Conservation (phyloP, 192 early-diverging fungal genomes). For the Phycomyces blakesleeanus region DNA sequence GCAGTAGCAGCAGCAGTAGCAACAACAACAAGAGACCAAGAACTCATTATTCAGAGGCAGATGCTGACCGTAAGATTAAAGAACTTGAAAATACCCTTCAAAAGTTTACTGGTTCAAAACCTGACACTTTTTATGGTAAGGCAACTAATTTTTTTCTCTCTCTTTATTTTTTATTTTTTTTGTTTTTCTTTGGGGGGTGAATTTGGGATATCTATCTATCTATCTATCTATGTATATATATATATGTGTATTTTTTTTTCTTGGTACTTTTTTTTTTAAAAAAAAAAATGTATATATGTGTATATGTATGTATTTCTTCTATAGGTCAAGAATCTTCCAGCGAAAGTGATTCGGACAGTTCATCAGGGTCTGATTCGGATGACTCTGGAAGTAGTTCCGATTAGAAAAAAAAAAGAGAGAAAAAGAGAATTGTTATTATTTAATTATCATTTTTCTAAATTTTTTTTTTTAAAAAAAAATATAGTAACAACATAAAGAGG, state of each 20-base stretch:
- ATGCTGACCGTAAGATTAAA: slow-evolving; percentile 41
- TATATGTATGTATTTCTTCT: slow-evolving; percentile 31
- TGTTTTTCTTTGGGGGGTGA: too few species aligned
- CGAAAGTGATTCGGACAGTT: slow-evolving; percentile 50
- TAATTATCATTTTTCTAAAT: too few species aligned
- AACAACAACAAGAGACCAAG: slow-evolving; percentile 44
- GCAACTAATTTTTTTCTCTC: slow-evolving; percentile 2
- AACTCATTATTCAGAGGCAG: slow-evolving; percentile 41
- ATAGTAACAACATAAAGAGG: neutral
- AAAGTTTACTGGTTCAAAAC: slow-evolving; percentile 41
- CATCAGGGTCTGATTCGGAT: slow-evolving; percentile 73
- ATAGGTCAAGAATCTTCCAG: slow-evolving; percentile 41
- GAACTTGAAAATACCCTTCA: slow-evolving; percentile 44
- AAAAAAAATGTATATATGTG: too few species aligned
- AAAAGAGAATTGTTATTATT: neutral
- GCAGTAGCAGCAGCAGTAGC: too few species aligned
- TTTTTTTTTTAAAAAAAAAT: too few species aligned
- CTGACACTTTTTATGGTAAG: slow-evolving; percentile 22
- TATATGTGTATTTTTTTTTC: neutral
- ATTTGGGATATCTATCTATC: too few species aligned
- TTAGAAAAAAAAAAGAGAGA: slow-evolving; percentile 38
- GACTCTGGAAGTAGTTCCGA: slow-evolving; percentile 81
- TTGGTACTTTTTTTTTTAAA: slow-evolving; percentile 6
- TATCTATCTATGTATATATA: neutral
- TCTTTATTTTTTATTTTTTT: too few species aligned